Evolutionary conservation across 1,284 basidiomycete genomes (phyloP).

Genomic region (Sporisorium graminicola): DNA sequence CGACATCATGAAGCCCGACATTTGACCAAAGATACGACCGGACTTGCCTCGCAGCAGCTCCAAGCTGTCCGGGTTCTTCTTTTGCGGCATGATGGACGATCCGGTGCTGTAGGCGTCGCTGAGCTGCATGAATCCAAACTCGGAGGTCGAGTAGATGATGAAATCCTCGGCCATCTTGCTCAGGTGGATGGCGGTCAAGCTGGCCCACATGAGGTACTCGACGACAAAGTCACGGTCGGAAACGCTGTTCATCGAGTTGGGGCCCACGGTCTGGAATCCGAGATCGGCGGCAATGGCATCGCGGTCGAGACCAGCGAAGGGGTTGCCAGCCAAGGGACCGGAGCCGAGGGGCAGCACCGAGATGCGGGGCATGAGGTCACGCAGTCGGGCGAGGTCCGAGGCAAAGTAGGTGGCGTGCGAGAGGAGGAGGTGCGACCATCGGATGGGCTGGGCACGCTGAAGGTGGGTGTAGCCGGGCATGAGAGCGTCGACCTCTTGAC

Average conservation of each 20-base stretch:
- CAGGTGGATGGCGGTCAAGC: slow-evolving; percentile 90
- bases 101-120: slow-evolving; percentile 98
- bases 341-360: slow-evolving; percentile 93
- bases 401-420: slow-evolving; percentile 94
- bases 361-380: slow-evolving; percentile 79
- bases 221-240: slow-evolving; percentile 96
- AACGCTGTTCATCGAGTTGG: slow-evolving; percentile 76
- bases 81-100: slow-evolving; percentile 99
- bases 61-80: slow-evolving; percentile 97
- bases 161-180: slow-evolving; percentile 95
- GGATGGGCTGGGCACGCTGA: slow-evolving; percentile 90
- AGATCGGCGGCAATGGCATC: slow-evolving; percentile 66
- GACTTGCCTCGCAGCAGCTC: slow-evolving; percentile 95
- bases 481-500: slow-evolving; percentile 89
- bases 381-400: slow-evolving; percentile 86
- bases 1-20: slow-evolving; percentile 98
- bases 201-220: slow-evolving; percentile 97
- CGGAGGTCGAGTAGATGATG: slow-evolving; percentile 94
- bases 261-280: slow-evolving; percentile 66
- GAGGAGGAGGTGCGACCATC: slow-evolving; percentile 96
- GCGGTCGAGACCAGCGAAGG: slow-evolving; percentile 75
- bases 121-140: slow-evolving; percentile 93
- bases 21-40: slow-evolving; percentile 92
- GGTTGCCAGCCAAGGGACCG: slow-evolving; percentile 95
- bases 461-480: slow-evolving; percentile 94